Percentiles rank a stretch among this genome's conserved stretches.
These are phyloP conservation scores for Geotrichum fermentans DNA, from an alignment of 1,139 yeast species.

Conservation along the genomic window DNA sequence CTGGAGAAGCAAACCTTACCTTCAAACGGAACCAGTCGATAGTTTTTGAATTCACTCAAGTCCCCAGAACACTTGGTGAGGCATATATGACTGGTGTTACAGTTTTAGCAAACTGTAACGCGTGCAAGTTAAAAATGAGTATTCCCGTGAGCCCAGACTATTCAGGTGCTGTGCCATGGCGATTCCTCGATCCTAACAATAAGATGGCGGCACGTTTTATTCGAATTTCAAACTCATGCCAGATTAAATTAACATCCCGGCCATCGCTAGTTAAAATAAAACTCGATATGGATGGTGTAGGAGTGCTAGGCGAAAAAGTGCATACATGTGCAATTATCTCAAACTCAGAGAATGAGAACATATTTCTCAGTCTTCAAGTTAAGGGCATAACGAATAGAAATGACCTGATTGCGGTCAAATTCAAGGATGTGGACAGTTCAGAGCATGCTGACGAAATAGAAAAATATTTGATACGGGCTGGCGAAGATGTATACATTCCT, in stretches of 20 bases:
- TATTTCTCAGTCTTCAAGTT: slow-evolving; percentile 26
- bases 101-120: background rate
- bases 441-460: no score
- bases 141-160: background rate
- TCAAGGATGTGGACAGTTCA: slow-evolving; percentile 15
- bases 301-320: slow-evolving; percentile 33
- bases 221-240: slow-evolving; percentile 3
- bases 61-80: slow-evolving; percentile 28
- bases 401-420: slow-evolving; percentile 14
- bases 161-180: slow-evolving; percentile 17
- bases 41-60: slow-evolving; percentile 30
- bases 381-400: slow-evolving; percentile 20
- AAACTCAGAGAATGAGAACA: slow-evolving; percentile 32
- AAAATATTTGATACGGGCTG: no score
- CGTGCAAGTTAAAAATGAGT: slow-evolving; percentile 1
- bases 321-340: slow-evolving; percentile 23
- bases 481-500: no score
- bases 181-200: background rate
- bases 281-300: slow-evolving; percentile 23
- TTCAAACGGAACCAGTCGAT: slow-evolving; percentile 25
- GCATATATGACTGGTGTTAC: slow-evolving; percentile 4
- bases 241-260: slow-evolving; percentile 27
- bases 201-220: background rate
- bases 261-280: slow-evolving; percentile 30
- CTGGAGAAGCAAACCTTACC: slow-evolving; percentile 25